Conservation (phyloP, 2,329 filamentous ascomycete species). For the Penicillium sp. region DNA sequence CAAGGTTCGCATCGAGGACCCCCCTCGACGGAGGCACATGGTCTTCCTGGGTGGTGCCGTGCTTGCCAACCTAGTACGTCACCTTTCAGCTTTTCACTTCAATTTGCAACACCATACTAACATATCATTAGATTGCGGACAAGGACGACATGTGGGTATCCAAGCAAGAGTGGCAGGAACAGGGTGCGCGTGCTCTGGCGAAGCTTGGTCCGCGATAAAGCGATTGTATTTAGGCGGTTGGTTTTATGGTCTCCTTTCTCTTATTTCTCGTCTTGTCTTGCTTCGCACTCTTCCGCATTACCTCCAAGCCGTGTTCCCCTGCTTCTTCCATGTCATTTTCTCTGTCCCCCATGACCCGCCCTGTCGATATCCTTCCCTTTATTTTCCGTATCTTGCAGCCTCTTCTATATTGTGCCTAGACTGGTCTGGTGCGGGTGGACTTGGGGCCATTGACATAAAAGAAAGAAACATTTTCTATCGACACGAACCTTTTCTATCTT, state of each 20-base stretch:
- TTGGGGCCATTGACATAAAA: slow-evolving; percentile 25
- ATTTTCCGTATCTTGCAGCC: slow-evolving; percentile 18
- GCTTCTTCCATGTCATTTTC: slow-evolving; percentile 10
- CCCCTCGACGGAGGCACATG: slow-evolving; percentile 94
- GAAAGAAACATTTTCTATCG: slow-evolving; percentile 21
- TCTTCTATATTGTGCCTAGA: slow-evolving; percentile 29
- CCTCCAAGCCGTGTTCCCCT: slow-evolving; percentile 24
- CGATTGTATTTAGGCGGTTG: slow-evolving; percentile 23
- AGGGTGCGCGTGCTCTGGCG: slow-evolving; percentile 80
- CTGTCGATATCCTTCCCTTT: slow-evolving; percentile 25
- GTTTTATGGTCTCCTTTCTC: slow-evolving; percentile 17
- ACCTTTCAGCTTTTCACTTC: not conserved
- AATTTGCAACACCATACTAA: slow-evolving; percentile 15
- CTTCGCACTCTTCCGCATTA: slow-evolving; percentile 21
- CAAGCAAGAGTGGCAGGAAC: slow-evolving; percentile 95
- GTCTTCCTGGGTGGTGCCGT: slow-evolving; percentile 98
- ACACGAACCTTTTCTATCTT: too few relatives aligned
- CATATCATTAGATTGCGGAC: slow-evolving; percentile 74
- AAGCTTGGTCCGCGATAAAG: slow-evolving; percentile 86
- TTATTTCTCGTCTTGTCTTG: slow-evolving; percentile 21
- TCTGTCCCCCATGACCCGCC: slow-evolving; percentile 7
- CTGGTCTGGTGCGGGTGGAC: slow-evolving; percentile 27
- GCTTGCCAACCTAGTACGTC: slow-evolving; percentile 81
- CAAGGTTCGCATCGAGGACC: slow-evolving; percentile 99
- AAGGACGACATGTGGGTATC: slow-evolving; percentile 99